phyloP scores from a whole-genome alignment of 148 eudicot species.

The Drosera capensis region DNA sequence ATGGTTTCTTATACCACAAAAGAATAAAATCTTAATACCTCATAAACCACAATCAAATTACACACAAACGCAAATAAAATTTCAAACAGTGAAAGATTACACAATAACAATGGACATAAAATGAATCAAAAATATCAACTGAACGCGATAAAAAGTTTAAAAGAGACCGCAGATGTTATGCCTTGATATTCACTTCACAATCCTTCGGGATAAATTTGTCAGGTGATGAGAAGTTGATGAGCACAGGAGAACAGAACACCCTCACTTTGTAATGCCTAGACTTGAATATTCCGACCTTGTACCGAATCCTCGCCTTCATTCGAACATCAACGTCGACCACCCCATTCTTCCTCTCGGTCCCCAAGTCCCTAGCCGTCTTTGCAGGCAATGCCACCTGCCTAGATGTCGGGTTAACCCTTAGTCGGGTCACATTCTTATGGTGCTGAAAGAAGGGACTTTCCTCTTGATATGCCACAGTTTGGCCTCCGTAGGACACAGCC shows the following conservation, averaged over 20 bases:
- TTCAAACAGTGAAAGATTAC: no score
- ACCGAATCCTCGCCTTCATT: slow-evolving; percentile 31
- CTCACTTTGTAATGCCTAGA: slow-evolving; percentile 30
- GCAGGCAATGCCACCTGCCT: slow-evolving; percentile 14
- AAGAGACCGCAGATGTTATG: no score
- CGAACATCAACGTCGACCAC: slow-evolving; percentile 32
- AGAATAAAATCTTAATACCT: no score
- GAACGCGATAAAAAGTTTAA: no score
- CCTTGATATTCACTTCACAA: slow-evolving; percentile 33
- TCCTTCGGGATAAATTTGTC: slow-evolving; percentile 19
- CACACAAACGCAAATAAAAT: no score
- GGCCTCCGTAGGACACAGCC: slow-evolving; percentile 25
- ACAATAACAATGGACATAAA: no score
- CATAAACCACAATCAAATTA: no score
- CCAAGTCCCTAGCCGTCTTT: slow-evolving; percentile 16
- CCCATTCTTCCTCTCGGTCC: slow-evolving; percentile 35
- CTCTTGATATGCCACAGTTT: slow-evolving; percentile 10
- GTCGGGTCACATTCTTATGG: slow-evolving; percentile 28
- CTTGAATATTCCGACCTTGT: slow-evolving; percentile 53
- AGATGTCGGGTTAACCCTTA: slow-evolving; percentile 20
- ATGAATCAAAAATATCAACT: no score
- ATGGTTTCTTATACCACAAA: no score
- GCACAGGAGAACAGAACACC: slow-evolving; percentile 33
- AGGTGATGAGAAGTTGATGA: slow-evolving; percentile 24
- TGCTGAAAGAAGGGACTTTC: slow-evolving; percentile 44